A percentile compares a stretch with the other conserved stretches of the same genome.
These are phyloP conservation scores for Colletotrichum graminicola DNA, from an alignment of 2,329 filamentous ascomycete genomes.

Conservation along the genomic window DNA sequence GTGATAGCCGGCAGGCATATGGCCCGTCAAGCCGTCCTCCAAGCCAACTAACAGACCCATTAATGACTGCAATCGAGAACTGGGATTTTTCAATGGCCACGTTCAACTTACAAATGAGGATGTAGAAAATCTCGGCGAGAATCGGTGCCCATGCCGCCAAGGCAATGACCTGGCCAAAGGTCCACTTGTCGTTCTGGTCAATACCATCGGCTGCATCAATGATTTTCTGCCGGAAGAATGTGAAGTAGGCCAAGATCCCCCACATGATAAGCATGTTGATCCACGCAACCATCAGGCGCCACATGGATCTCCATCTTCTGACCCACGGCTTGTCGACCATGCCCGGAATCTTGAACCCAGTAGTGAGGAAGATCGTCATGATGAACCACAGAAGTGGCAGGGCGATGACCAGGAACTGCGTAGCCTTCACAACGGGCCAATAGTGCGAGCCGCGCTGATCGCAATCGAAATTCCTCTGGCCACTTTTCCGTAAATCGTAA, in stretches of 20 bases:
- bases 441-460: slow-evolving; percentile 38
- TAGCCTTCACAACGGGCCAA: slow-evolving; percentile 37
- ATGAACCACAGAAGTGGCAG: slow-evolving; percentile 29
- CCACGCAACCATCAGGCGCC: slow-evolving; percentile 36
- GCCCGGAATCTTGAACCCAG: slow-evolving; percentile 28
- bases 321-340: slow-evolving; percentile 32
- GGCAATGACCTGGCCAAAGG: slow-evolving; percentile 49
- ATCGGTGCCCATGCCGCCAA: slow-evolving; percentile 49
- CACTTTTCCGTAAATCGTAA: slow-evolving; percentile 29
- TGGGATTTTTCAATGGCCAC: background rate
- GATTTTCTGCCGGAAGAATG: slow-evolving; percentile 44
- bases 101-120: slow-evolving; percentile 46
- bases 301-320: slow-evolving; percentile 14
- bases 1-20: slow-evolving; percentile 38
- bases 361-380: slow-evolving; percentile 29
- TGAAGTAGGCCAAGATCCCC: slow-evolving; percentile 47
- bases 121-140: slow-evolving; percentile 45
- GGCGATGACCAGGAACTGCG: slow-evolving; percentile 31
- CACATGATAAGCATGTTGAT: slow-evolving; percentile 46
- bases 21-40: slow-evolving; percentile 37
- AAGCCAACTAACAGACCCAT: slow-evolving; percentile 14
- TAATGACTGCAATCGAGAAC: background rate
- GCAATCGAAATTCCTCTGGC: slow-evolving; percentile 33
- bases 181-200: slow-evolving; percentile 47
- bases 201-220: slow-evolving; percentile 35